Base-by-base conservation (phyloP, 768 basidiomycete species). In the Tylopilus intermedius region DNA sequence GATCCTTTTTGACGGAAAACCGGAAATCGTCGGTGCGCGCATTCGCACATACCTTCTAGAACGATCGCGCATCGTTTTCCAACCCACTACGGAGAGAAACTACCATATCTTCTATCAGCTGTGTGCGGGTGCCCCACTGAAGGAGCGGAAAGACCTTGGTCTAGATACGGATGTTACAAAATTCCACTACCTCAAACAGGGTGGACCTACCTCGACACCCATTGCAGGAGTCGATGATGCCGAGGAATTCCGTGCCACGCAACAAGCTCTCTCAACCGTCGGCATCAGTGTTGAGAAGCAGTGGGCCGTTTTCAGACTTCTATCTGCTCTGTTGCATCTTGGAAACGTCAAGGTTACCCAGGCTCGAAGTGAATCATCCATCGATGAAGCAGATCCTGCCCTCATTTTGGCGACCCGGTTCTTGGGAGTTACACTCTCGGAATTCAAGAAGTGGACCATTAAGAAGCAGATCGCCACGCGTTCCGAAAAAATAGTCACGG, bases 51-150 rank as follows among this genome's bases (percentile, higher is more conserved):
- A 99, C 74, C 82, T 99, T 29, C 77, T 99, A 56, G 96, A 99
- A 67, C 91, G 96, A 39, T 97, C 96, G 38, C 86, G 96, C 56
- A 88, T 99, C 56, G 94, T 97, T 53, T 97, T 95, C 71, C 96
- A 99, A 70, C 95, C 96, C 15, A 77, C 89, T 53, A 94, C 90
- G 41, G 96, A 99, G 70, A 85, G 96, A 54, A 99, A 99, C 72
- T 99, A 98, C 72, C 96, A 99, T 71, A 97, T 99, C 62, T 99
- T 99, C 78, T 98, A 99, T 72, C 96, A 99, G 68, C 76, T 99
- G n/a, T 93, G 95, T 60, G 90, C 94, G 0, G 96, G 96, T 45
- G 93, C 92, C 9, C 94, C 96, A 2, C 75, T 89, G 22, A 95
- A 95, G 70, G 96, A 99, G 65, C 84, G 92, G 39, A 95, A 95